phyloP scores from a whole-genome alignment of 2,329 filamentous ascomycete genomes.

The Ceratocystis colombiana region DNA sequence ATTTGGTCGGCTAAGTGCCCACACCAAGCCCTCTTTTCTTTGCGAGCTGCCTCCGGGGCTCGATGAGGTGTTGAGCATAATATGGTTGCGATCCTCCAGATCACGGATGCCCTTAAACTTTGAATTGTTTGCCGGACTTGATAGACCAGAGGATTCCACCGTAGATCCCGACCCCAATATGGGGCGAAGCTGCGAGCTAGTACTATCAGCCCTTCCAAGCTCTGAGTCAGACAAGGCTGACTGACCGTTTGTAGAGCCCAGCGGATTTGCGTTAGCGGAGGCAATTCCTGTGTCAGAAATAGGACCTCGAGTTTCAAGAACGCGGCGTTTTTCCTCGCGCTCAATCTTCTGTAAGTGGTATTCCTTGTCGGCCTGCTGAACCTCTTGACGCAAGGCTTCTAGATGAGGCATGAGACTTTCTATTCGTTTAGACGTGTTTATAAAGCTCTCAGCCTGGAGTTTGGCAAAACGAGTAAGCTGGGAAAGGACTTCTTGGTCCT shows the following conservation, averaged over 20 bases:
- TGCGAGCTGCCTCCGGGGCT: conserved; percentile 55
- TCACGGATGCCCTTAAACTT: conserved; percentile 90
- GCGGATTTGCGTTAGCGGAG: conserved; percentile 43
- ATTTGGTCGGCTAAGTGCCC: conserved; percentile 85
- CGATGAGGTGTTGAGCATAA: conserved; percentile 37
- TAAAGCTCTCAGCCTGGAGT: conserved; percentile 72
- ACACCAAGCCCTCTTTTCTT: conserved; percentile 85
- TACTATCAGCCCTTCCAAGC: conserved; percentile 63
- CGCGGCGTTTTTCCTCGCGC: conserved; percentile 83
- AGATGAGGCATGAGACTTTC: conserved; percentile 79
- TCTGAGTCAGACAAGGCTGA: conserved; percentile 54
- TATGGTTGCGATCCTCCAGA: conserved; percentile 69
- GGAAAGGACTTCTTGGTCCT: conserved; percentile 92
- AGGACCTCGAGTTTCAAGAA: conserved; percentile 65
- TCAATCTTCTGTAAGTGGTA: conserved; percentile 94
- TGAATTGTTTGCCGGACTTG: conserved; percentile 43
- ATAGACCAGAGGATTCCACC: conserved; percentile 26
- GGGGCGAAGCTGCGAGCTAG: conserved; percentile 50
- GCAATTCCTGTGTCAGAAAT: conserved; percentile 15
- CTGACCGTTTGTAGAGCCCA: conserved; percentile 42
- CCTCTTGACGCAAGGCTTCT: conserved; percentile 77
- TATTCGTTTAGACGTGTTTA: conserved; percentile 75
- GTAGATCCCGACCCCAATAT: conserved; percentile 34
- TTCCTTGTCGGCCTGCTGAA: conserved; percentile 90
- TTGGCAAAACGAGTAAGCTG: conserved; percentile 92